Evolutionary conservation across 768 basidiomycete species (phyloP).

Genomic region (Mrakia gelida): DNA sequence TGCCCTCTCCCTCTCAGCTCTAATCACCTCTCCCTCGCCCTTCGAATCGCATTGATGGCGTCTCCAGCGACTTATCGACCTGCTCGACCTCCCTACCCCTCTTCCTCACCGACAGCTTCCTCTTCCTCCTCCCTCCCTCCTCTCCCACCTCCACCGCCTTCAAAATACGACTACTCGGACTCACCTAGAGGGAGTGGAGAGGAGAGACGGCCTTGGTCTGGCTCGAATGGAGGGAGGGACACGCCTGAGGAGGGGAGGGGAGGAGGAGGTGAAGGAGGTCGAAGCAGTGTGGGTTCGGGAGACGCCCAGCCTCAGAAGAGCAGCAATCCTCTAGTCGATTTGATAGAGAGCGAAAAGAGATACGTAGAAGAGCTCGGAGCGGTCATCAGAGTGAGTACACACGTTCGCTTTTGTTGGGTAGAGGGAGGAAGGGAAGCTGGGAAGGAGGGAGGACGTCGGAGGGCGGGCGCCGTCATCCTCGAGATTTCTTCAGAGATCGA

Average conservation of each 20-base stretch:
- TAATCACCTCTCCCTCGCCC: background rate
- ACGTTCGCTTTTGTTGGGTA: background rate
- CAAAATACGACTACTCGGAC: background rate
- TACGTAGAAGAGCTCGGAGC: constrained; percentile 88
- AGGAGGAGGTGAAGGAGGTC: background rate
- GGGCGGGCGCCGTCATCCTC: constrained; percentile 3
- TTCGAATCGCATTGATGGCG: background rate
- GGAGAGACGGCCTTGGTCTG: background rate
- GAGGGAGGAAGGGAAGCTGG: background rate
- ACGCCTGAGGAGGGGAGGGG: background rate
- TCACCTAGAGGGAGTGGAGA: background rate
- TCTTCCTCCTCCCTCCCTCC: background rate
- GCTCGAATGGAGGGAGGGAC: background rate
- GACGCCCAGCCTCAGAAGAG: constrained; percentile 9
- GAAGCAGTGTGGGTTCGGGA: background rate
- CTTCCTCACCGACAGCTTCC: background rate
- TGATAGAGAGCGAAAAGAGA: constrained; percentile 85
- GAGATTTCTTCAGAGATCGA: background rate
- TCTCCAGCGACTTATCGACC: constrained; percentile 1
- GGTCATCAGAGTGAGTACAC: constrained; percentile 72
- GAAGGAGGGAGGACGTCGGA: background rate
- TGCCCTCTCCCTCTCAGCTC: background rate
- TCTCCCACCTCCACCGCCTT: background rate
- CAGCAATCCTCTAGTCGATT: constrained; percentile 76
- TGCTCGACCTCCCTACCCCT: constrained; percentile 9